Percentiles rank a stretch among this genome's conserved stretches.
Conservation (phyloP, 2,329 filamentous ascomycete genomes). For the Aschersonia sp. region DNA sequence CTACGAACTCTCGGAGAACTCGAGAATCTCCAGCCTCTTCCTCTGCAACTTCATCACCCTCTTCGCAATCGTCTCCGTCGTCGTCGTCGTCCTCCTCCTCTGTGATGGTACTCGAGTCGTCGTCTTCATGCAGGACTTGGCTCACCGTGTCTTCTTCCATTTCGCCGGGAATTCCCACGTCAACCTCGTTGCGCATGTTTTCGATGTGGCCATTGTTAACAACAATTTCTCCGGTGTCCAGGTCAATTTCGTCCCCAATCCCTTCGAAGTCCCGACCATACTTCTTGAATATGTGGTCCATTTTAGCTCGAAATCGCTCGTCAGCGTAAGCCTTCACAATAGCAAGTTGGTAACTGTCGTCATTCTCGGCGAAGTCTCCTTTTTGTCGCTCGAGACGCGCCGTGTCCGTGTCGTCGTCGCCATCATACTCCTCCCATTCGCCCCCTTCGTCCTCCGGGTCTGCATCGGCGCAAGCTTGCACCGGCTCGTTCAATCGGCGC, state of each 20-base stretch:
- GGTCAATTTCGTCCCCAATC: conserved; percentile 79
- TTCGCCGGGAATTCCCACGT: conserved; percentile 17
- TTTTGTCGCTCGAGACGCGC: conserved; percentile 31
- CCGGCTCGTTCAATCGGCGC: conserved; percentile 34
- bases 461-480: conserved; percentile 10
- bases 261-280: conserved; percentile 73
- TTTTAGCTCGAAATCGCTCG: conserved; percentile 61
- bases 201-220: conserved; percentile 80
- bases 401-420: conserved; percentile 31
- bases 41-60: conserved; percentile 14
- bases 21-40: conserved; percentile 21
- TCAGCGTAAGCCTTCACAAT: conserved; percentile 52
- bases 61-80: conserved; percentile 1
- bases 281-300: conserved; percentile 81
- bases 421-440: conserved; percentile 7
- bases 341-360: conserved; percentile 42
- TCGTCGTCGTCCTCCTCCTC: background rate
- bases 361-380: conserved; percentile 26
- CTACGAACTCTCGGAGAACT: conserved; percentile 16
- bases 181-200: conserved; percentile 41
- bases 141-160: background rate
- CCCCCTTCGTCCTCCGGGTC: background rate
- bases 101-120: background rate
- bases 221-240: conserved; percentile 67
- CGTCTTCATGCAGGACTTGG: conserved; percentile 1